Conservation (phyloP, 352 stramenopile species). For the Globisporangium echinulatum region DNA sequence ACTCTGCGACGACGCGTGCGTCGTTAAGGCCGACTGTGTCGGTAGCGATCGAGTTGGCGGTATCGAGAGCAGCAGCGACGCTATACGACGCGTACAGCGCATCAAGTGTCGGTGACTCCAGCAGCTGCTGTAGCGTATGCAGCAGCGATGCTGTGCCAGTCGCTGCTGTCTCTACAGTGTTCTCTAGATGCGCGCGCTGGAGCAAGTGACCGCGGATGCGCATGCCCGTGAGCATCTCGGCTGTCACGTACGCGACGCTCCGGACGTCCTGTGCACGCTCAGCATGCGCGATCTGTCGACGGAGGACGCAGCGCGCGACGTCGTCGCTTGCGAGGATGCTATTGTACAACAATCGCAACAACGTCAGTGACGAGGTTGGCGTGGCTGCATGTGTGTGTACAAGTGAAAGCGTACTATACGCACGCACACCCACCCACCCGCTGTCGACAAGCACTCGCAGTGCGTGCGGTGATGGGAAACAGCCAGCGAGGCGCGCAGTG, state of each 20-base stretch:
- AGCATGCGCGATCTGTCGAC: constrained; percentile 9
- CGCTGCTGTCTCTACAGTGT: constrained; percentile 13
- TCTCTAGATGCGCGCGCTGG: constrained; percentile 24
- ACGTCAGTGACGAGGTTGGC: too few species aligned
- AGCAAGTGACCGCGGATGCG: constrained; percentile 27
- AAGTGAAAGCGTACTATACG: too few species aligned
- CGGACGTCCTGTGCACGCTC: constrained; percentile 28
- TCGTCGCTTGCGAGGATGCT: constrained; percentile 28
- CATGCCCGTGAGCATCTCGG: constrained; percentile 52
- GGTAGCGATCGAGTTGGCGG: too few species aligned
- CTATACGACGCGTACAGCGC: background rate
- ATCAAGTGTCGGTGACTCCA: constrained; percentile 13
- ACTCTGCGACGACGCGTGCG: constrained; percentile 14
- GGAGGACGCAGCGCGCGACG: constrained; percentile 22
- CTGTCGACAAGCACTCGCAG: constrained; percentile 3
- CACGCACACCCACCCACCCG: background rate
- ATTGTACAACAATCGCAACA: background rate
- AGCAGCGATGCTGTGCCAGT: constrained; percentile 8
- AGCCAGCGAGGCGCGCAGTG: background rate
- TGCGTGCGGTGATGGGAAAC: background rate
- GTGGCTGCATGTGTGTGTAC: too few species aligned
- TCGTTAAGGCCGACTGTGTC: background rate
- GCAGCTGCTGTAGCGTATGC: constrained; percentile 25
- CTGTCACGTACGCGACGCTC: constrained; percentile 50
- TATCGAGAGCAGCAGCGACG: too few species aligned